These are phyloP conservation scores for Dalbergia oliveri DNA, from an alignment of 306 rosid genomes.

Conservation along the genomic window DNA sequence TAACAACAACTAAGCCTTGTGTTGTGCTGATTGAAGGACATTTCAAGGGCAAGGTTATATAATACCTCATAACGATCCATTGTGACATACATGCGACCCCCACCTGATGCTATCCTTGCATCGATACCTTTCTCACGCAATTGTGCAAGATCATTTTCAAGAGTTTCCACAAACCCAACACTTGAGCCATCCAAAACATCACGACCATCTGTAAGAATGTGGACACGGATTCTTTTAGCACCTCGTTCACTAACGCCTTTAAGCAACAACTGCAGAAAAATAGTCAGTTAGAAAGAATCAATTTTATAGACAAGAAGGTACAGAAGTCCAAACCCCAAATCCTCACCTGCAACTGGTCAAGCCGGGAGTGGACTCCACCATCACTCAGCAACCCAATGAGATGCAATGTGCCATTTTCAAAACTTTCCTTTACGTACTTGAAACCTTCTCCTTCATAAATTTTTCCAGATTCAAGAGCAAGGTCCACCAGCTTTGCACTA, in stretches of 20 bases:
- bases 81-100: slow-evolving; percentile 98
- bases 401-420: slow-evolving; percentile 80
- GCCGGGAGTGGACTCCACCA: slow-evolving; percentile 93
- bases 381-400: slow-evolving; percentile 90
- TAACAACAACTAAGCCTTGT: background rate
- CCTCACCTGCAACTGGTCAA: slow-evolving; percentile 75
- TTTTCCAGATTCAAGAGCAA: slow-evolving; percentile 89
- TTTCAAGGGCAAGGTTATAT: background rate
- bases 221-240: slow-evolving; percentile 87
- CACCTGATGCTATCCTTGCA: slow-evolving; percentile 95
- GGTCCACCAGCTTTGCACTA: slow-evolving; percentile 95
- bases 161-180: slow-evolving; percentile 82
- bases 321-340: slow-evolving; percentile 9
- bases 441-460: slow-evolving; percentile 86
- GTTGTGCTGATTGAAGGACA: background rate
- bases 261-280: slow-evolving; percentile 74
- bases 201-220: slow-evolving; percentile 95
- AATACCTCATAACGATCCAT: slow-evolving; percentile 97
- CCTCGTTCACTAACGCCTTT: slow-evolving; percentile 86
- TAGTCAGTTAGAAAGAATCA: slow-evolving; percentile 17
- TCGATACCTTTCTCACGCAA: slow-evolving; percentile 85
- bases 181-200: slow-evolving; percentile 99
- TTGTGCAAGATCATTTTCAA: slow-evolving; percentile 77
- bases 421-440: slow-evolving; percentile 75
- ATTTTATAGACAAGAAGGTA: background rate